Conservation (phyloP, 192 early-diverging fungal genomes). For the Entomortierella parvispora region DNA sequence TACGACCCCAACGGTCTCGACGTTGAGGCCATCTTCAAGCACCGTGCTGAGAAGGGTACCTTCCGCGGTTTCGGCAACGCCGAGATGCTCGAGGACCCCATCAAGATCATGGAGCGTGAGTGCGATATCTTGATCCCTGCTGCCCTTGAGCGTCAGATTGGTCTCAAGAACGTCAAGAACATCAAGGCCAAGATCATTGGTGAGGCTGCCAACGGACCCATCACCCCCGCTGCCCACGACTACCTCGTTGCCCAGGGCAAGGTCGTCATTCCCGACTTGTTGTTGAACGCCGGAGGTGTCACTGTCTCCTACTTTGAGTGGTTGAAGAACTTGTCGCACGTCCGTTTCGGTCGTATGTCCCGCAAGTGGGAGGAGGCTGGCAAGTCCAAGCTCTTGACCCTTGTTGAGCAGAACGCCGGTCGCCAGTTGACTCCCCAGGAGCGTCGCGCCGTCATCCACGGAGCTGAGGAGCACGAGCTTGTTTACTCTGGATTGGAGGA, state of each 20-base stretch:
- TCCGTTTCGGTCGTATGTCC: constrained; percentile 88
- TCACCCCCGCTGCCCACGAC: constrained; percentile 79
- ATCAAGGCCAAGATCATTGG: constrained; percentile 85
- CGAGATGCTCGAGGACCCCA: constrained; percentile 66
- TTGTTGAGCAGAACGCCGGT: constrained; percentile 83
- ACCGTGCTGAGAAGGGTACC: constrained; percentile 70
- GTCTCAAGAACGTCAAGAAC: constrained; percentile 73
- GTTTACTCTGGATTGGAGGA: constrained; percentile 89
- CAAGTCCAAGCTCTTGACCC: constrained; percentile 71
- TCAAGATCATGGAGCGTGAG: constrained; percentile 72
- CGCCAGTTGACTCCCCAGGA: constrained; percentile 77
- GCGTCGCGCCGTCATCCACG: constrained; percentile 79
- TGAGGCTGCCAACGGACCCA: constrained; percentile 86
- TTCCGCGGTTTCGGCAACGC: constrained; percentile 74
- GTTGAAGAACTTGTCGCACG: constrained; percentile 87
- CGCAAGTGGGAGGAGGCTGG: constrained; percentile 85
- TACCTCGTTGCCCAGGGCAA: constrained; percentile 68
- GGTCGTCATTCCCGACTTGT: constrained; percentile 77
- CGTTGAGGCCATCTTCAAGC: constrained; percentile 71
- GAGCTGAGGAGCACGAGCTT: constrained; percentile 86
- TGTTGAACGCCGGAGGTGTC: constrained; percentile 86
- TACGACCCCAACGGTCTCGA: constrained; percentile 73
- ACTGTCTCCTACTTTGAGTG: constrained; percentile 84
- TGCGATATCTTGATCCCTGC: constrained; percentile 88
- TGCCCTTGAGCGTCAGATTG: constrained; percentile 84